A percentile compares a stretch with the other conserved stretches of the same genome.
Evolutionary conservation across 257 asterid species (phyloP).

Genomic region (Lavandula angustifolia): DNA sequence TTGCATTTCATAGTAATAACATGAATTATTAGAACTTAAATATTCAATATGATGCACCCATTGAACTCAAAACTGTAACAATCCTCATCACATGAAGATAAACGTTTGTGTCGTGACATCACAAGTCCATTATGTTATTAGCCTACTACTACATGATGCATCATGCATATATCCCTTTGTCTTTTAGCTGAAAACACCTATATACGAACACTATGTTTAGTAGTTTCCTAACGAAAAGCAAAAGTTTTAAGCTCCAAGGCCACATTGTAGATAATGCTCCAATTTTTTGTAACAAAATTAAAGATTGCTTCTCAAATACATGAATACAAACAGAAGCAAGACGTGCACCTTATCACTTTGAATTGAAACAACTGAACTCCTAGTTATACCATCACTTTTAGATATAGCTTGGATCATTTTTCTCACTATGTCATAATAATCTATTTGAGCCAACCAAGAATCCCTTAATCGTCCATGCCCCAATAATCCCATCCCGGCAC

Average conservation of each 20-base stretch:
- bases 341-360: background rate
- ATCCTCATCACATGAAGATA: slow-evolving; percentile 9
- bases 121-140: background rate
- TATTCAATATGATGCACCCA: no score
- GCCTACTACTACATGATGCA: no score
- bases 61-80: background rate
- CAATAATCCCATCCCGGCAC: background rate
- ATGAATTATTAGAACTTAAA: background rate
- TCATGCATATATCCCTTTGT: no score
- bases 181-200: no score
- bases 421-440: background rate
- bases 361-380: background rate
- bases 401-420: background rate
- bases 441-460: no score
- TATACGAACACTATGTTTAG: background rate
- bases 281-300: slow-evolving; percentile 2
- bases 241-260: background rate
- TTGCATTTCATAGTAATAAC: background rate
- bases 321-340: background rate
- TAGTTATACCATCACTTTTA: background rate
- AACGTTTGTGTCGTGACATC: background rate
- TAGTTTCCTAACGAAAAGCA: background rate
- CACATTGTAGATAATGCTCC: background rate
- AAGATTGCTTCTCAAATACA: background rate
- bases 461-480: background rate